Base-by-base conservation (phyloP, 2,329 filamentous ascomycete genomes). In the Delphinella strobiligena region DNA sequence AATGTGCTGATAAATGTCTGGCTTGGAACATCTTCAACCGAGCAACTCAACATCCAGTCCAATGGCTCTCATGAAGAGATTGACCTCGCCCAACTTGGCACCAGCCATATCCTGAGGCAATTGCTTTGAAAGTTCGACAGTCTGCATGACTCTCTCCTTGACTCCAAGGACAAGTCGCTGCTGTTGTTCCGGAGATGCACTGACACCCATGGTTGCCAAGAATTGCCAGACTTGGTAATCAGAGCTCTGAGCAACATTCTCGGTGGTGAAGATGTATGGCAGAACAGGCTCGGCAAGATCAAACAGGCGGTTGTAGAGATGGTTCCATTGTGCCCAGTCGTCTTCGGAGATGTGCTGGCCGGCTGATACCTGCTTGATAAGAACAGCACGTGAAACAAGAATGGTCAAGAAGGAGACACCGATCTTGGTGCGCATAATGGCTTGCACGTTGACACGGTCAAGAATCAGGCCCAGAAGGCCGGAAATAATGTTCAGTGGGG, bases 171-270 rank as follows among this genome's bases (percentile, higher is more conserved):
- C 91, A 41, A 98, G 71, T 42, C 88, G 76, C 59, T 94, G 89
- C 61, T 98, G 91, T 63, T 98, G 91, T 50, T 95, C 87, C 11
- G 88, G 86, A 55, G 78, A 88, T 24, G 91, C 89, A 37, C 85
- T 88, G 48, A 94, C 91, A 46, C 91, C 91, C 62, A 95, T 86
- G 10, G 89, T 87, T 7, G 91, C 91, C 48, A 98, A 72, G 59
- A 96, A 93, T 62, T 96, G 89, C 91, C 91, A 98, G 30, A 96
- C 86, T 55, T 96, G 93, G 54, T 94, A 81, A 54, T 98, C 91
- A 49, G 95, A 87, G 36, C 48, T 49, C 12, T 46, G 48, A 16
- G 84, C 83, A 48, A 85, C 87, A 54, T 93, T 84, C n/a, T 82
- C 82, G 15, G 82, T 84, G 0, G 89, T 88, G 74, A 98, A 98